These are phyloP conservation scores for Ganoderma resinaceum DNA, from an alignment of 1,284 basidiomycete species.

Conservation along the genomic window DNA sequence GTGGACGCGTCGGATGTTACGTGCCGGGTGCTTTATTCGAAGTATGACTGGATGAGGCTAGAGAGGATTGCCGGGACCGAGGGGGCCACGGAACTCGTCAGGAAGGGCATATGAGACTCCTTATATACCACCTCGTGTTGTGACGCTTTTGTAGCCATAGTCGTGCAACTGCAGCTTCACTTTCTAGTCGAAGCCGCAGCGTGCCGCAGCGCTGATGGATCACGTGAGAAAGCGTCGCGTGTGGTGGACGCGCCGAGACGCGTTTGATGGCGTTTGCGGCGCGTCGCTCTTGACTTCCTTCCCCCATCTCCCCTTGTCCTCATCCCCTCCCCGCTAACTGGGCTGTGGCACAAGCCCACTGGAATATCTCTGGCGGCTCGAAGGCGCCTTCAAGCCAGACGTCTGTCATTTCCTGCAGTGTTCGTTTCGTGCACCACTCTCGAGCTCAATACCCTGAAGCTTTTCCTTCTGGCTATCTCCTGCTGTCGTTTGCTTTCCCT, in stretches of 20 bases:
- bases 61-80: constrained; percentile 82
- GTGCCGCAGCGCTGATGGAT: not conserved
- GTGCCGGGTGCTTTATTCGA: constrained; percentile 82
- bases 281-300: constrained; percentile 6
- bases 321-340: not conserved
- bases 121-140: not conserved
- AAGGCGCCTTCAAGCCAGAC: not conserved
- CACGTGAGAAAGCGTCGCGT: constrained; percentile 26
- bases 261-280: constrained; percentile 4
- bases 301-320: not conserved
- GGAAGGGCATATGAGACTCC: constrained; percentile 28
- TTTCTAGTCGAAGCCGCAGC: not conserved
- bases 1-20: constrained; percentile 84
- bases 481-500: not conserved
- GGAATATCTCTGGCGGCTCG: not conserved
- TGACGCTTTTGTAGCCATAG: no score
- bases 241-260: constrained; percentile 13
- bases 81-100: constrained; percentile 54
- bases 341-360: not conserved
- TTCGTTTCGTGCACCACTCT: not conserved
- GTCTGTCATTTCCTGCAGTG: not conserved
- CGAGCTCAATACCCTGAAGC: not conserved
- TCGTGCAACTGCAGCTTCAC: no score
- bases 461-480: not conserved
- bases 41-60: constrained; percentile 88